phyloP scores from a whole-genome alignment of 192 early-diverging fungal genomes.

The Coemansia sp. region DNA sequence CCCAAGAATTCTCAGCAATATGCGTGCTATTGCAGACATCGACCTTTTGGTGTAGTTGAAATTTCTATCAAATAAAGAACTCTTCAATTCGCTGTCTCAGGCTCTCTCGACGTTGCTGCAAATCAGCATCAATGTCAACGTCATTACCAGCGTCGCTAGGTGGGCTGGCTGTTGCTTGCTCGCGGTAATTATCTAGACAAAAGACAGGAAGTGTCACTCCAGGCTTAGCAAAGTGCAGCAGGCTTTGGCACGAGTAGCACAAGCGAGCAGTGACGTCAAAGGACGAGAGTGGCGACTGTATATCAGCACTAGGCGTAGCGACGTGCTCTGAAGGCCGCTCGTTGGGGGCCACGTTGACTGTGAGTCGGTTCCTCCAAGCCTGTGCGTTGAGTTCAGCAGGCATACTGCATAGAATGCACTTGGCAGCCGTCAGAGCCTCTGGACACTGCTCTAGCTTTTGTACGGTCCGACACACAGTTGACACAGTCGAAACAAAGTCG shows the following conservation, averaged over 20 bases:
- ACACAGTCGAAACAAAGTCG: conserved; percentile 84
- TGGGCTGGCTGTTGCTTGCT: background rate
- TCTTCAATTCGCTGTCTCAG: conserved; percentile 66
- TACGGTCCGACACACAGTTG: conserved; percentile 81
- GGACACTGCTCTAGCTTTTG: conserved; percentile 67
- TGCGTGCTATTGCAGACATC: background rate
- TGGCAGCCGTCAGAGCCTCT: conserved; percentile 46
- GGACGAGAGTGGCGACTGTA: background rate
- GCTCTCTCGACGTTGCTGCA: conserved; percentile 30
- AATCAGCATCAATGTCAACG: background rate
- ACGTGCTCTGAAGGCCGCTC: background rate
- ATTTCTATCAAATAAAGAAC: conserved; percentile 55
- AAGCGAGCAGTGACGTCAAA: conserved; percentile 25
- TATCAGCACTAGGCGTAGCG: background rate
- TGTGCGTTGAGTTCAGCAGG: conserved; percentile 54
- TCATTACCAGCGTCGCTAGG: background rate
- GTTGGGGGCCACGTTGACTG: conserved; percentile 17
- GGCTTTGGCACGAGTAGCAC: conserved; percentile 48
- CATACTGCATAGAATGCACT: conserved; percentile 65
- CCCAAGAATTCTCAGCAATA: background rate
- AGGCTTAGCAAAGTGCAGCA: conserved; percentile 30
- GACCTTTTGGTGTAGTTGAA: background rate
- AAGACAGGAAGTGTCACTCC: conserved; percentile 35
- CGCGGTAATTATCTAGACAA: conserved; percentile 15
- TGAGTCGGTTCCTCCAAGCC: conserved; percentile 40